phyloP scores from a whole-genome alignment of 2,329 filamentous ascomycete species.

The Penicillium sp. region DNA sequence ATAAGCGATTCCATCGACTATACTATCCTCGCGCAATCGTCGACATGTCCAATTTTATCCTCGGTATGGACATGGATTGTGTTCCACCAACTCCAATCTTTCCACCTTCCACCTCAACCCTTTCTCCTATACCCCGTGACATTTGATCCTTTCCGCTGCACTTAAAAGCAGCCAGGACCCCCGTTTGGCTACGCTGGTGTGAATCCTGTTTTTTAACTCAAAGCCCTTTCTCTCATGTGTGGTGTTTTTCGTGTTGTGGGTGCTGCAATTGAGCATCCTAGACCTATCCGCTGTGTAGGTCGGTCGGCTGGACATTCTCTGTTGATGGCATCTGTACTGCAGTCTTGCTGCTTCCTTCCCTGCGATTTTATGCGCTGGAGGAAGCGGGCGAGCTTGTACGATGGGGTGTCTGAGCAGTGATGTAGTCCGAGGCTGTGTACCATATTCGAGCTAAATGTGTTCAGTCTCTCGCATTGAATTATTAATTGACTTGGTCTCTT shows the following conservation, averaged over 20 bases:
- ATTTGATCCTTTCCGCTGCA: conserved; percentile 18
- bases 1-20: conserved; percentile 33
- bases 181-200: conserved; percentile 15
- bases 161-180: conserved; percentile 9
- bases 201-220: conserved; percentile 12
- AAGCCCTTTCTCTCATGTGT: conserved; percentile 20
- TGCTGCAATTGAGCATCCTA: conserved; percentile 18
- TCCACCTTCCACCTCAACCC: conserved; percentile 7
- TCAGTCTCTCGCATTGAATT: conserved; percentile 9
- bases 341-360: background rate
- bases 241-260: conserved; percentile 23
- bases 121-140: conserved; percentile 28
- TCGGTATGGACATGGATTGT: conserved; percentile 2
- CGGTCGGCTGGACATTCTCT: conserved; percentile 14
- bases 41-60: background rate
- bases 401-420: background rate
- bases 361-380: conserved; percentile 11
- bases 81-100: background rate
- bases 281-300: conserved; percentile 38
- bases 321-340: background rate
- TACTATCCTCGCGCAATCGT: background rate
- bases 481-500: conserved; percentile 1
- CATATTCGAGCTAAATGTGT: conserved; percentile 3
- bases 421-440: conserved; percentile 2
- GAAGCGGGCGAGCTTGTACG: background rate